A percentile compares a stretch with the other conserved stretches of the same genome.
Conservation (phyloP, 1,284 basidiomycete species). For the Ustilago lituana region DNA sequence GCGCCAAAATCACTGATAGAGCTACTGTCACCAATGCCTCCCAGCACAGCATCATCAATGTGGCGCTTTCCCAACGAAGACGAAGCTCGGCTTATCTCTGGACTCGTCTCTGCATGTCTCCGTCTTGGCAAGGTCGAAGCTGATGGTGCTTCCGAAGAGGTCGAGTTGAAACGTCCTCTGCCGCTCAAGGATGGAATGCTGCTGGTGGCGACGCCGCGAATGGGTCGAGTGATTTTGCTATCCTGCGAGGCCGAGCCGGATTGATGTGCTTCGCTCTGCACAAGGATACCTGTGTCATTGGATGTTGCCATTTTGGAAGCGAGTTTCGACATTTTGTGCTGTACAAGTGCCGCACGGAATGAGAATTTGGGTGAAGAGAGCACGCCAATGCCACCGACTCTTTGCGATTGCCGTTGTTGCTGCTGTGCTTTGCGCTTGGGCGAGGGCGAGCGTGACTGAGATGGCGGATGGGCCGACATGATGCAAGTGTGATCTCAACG, state of each 20-base stretch:
- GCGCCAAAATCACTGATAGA: conserved; percentile 35
- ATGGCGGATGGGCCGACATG: conserved; percentile 20
- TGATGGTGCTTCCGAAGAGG: conserved; percentile 8
- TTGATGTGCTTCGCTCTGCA: background rate
- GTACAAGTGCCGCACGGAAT: conserved; percentile 31
- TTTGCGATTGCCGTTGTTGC: conserved; percentile 3
- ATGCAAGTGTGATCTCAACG: background rate
- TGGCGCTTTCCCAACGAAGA: conserved; percentile 34
- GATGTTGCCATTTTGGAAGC: conserved; percentile 5
- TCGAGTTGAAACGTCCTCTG: conserved; percentile 18
- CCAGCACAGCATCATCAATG: conserved; percentile 1
- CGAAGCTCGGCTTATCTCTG: conserved; percentile 8
- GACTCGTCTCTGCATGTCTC: conserved; percentile 5
- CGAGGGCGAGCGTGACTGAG: conserved; percentile 15
- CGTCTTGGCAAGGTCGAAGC: conserved; percentile 8
- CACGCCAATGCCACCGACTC: conserved; percentile 5
- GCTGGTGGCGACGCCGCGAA: conserved; percentile 11
- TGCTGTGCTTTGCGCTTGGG: conserved; percentile 26
- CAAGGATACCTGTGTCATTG: no score
- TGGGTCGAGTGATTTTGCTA: conserved; percentile 3
- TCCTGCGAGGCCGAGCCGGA: conserved; percentile 1
- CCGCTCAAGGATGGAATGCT: conserved; percentile 28
- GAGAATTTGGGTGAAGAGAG: conserved; percentile 41
- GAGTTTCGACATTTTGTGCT: conserved; percentile 26
- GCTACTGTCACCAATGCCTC: conserved; percentile 2